Percentiles rank a stretch among this genome's conserved stretches.
phyloP scores from a whole-genome alignment of 257 asterid genomes.

The Primulina huaijiensis region DNA sequence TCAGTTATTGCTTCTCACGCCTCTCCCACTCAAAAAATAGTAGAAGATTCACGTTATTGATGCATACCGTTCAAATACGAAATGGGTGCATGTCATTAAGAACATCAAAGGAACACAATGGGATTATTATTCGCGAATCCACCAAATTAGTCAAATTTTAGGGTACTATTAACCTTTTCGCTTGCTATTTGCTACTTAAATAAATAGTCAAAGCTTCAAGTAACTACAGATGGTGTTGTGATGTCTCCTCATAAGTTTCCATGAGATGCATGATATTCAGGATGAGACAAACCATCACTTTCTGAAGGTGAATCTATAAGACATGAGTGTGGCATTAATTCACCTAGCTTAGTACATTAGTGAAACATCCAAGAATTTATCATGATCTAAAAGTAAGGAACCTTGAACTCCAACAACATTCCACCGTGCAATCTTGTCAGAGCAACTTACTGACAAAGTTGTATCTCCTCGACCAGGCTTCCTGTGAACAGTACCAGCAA shows the following conservation, averaged over 20 bases:
- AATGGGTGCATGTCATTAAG: neutral
- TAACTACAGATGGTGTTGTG: conserved; percentile 4
- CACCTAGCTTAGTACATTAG: neutral
- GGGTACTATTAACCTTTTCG: conserved; percentile 1
- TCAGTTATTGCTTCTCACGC: neutral
- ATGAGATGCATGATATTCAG: conserved; percentile 8
- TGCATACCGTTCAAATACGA: neutral
- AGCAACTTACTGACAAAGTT: conserved; percentile 93
- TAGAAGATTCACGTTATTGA: conserved; percentile 11
- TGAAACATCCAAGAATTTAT: conserved; percentile 18
- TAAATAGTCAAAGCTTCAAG: conserved; percentile 1
- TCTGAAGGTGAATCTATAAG: conserved; percentile 12
- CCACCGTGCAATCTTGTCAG: conserved; percentile 97
- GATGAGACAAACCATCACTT: conserved; percentile 9
- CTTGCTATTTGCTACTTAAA: neutral
- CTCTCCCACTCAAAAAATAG: conserved; percentile 15
- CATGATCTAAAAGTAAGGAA: conserved; percentile 28
- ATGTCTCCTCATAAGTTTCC: neutral
- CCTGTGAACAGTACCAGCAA: conserved; percentile 68
- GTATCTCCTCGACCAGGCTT: conserved; percentile 98
- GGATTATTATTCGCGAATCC: neutral
- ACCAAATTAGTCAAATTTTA: conserved; percentile 10
- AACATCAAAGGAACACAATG: neutral
- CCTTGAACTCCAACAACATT: conserved; percentile 97
- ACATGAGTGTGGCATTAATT: neutral